These are phyloP conservation scores for Candida sp. DNA, from an alignment of 1,139 yeast genomes.

Conservation along the genomic window DNA sequence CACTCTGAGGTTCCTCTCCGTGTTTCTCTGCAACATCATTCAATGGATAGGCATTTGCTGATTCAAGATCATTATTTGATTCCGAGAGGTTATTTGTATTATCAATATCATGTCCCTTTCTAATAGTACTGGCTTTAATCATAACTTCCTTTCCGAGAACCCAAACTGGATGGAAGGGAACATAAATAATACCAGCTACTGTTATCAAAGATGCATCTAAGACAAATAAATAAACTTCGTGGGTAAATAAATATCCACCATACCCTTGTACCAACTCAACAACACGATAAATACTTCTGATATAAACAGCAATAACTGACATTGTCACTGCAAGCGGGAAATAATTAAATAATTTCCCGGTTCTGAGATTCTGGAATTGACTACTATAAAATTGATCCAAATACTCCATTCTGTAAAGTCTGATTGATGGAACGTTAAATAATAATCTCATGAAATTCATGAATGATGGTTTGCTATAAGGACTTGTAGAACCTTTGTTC, in stretches of 20 bases:
- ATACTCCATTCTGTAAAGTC: conserved; percentile 16
- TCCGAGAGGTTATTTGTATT: neutral
- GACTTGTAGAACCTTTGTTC: conserved; percentile 3
- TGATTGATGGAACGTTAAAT: conserved; percentile 20
- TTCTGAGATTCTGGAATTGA: conserved; percentile 5
- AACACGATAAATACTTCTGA: conserved; percentile 78
- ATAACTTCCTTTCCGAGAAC: conserved; percentile 44
- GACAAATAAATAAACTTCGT: conserved; percentile 71
- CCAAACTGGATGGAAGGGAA: conserved; percentile 64
- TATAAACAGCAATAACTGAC: conserved; percentile 57
- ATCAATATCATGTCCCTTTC: conserved; percentile 20
- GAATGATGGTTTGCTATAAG: conserved; percentile 10
- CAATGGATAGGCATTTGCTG: neutral
- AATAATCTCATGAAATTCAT: conserved; percentile 27
- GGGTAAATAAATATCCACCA: conserved; percentile 62
- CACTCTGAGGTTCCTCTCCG: too few species aligned
- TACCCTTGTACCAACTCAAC: conserved; percentile 80
- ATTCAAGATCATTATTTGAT: neutral
- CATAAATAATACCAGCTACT: conserved; percentile 37
- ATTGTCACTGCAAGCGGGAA: conserved; percentile 51
- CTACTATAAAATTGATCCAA: conserved; percentile 25
- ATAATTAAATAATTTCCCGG: conserved; percentile 29
- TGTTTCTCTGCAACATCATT: too few species aligned
- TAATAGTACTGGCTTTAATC: conserved; percentile 33
- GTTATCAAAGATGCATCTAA: conserved; percentile 75